A percentile compares a stretch with the other conserved stretches of the same genome.
phyloP scores from a whole-genome alignment of 1,284 basidiomycete genomes.

The Clitocybe nebularis region DNA sequence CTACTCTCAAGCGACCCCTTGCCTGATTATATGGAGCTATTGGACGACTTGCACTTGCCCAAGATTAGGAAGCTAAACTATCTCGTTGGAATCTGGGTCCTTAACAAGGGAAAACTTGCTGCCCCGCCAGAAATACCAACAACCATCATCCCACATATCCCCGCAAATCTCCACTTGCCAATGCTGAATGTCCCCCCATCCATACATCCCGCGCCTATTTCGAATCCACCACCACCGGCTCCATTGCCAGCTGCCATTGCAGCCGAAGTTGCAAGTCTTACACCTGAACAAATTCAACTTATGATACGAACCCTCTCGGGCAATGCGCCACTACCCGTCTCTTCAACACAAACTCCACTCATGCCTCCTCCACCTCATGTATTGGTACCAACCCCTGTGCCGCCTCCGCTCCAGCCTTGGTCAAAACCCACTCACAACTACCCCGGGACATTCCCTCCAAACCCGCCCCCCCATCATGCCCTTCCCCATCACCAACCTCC shows the following conservation, averaged over 20 bases:
- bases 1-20: constrained; percentile 63
- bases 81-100: constrained; percentile 80
- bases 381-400: constrained; percentile 14
- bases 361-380: constrained; percentile 17
- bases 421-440: constrained; percentile 10
- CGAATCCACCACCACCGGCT: constrained; percentile 8
- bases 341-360: constrained; percentile 16
- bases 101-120: constrained; percentile 68
- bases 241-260: constrained; percentile 16
- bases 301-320: constrained; percentile 21
- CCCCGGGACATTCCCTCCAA: constrained; percentile 20
- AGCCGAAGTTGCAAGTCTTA: constrained; percentile 21
- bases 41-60: constrained; percentile 78
- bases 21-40: constrained; percentile 83
- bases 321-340: constrained; percentile 14
- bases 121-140: constrained; percentile 27
- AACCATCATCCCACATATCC: constrained; percentile 15
- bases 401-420: constrained; percentile 19
- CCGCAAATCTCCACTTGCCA: constrained; percentile 14
- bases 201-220: constrained; percentile 7
- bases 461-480: constrained; percentile 9
- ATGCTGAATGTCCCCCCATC: constrained; percentile 8
- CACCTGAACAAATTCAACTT: constrained; percentile 22
- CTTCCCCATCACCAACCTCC: constrained; percentile 7
- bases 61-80: constrained; percentile 57